Base-by-base conservation (phyloP, 1,284 basidiomycete genomes). In the Malassezia slooffiae region DNA sequence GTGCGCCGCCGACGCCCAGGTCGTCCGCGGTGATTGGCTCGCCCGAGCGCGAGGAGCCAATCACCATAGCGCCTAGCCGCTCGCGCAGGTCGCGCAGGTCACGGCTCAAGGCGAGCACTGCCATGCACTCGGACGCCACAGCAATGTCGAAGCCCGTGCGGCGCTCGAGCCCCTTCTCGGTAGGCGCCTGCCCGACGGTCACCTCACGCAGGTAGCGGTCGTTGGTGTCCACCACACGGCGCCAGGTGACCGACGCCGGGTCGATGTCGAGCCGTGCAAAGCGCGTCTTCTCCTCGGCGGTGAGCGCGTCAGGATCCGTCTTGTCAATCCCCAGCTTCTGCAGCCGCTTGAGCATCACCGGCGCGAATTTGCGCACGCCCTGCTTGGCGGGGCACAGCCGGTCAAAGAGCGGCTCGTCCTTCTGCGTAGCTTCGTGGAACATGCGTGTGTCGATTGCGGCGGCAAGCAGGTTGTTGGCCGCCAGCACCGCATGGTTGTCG, bases 111-210 rank as follows among this genome's bases (percentile, higher is more conserved):
- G 91, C 93, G 34, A 97, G 77, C 22, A 97, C 93, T 22, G 91
- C 91, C 91, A 97, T 97, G 66, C 84, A 86, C 74, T 97, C 91
- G 67, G 86, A 90, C 12, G 90, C 91, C 35, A 97, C 91, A 37
- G 90, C 79, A 58, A 97, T 97, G 72, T 97, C 93, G 69, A 91
- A 97, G 22, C 86, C 88, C 30, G 90, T 83, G 54, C 83, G 80
- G 47, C 91, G 81, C 50, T 83, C 81, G 62, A 84, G 80, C 20
- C 90, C 91, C 71, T 88, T 78, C 72, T 97, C 91, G 4, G 90
- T 91, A 11, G 82, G 67, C 40, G 83, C 83, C 60, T 87, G 84
- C 23, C 93, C 93, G 43, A 95, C 77, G 31, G 86, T 89, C 67
- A 97, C 83, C 72, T 86, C 87, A 49, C 91, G 85, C 57, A 97